These are phyloP conservation scores for Melampsora larici-populina DNA, from an alignment of 1,284 basidiomycete species.

Conservation along the genomic window DNA sequence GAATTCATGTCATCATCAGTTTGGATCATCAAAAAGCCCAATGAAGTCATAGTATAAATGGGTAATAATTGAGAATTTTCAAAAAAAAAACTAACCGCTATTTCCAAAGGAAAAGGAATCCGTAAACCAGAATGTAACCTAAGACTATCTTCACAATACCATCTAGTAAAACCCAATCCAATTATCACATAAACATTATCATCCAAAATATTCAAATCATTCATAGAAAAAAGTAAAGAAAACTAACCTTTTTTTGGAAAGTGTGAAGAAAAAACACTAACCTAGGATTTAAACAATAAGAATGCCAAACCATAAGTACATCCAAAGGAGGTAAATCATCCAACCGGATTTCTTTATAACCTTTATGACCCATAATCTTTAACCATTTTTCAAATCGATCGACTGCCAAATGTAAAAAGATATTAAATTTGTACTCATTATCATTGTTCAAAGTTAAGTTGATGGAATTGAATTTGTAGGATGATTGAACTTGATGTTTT, in stretches of 20 bases:
- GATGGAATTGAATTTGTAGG: not conserved
- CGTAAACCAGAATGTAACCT: not conserved
- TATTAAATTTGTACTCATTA: not conserved
- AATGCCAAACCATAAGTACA: conserved; percentile 47
- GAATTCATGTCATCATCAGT: not conserved
- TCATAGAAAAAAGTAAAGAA: not conserved
- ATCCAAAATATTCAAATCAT: not conserved
- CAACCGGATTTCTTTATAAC: not conserved
- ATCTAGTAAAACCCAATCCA: not conserved
- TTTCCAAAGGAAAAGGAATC: not conserved
- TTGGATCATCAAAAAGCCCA: not conserved
- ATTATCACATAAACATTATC: not conserved
- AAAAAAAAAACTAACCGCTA: not conserved
- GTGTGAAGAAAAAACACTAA: not conserved
- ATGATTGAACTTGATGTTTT: not conserved
- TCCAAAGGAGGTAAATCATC: conserved; percentile 44
- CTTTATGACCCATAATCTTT: not conserved
- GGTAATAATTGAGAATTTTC: not conserved
- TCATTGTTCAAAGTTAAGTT: not conserved
- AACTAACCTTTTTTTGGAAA: not conserved
- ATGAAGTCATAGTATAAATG: not conserved
- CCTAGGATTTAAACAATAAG: conserved; percentile 46
- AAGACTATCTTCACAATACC: conserved; percentile 6
- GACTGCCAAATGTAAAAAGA: not conserved
- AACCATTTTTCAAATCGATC: not conserved